Base-by-base conservation (phyloP, 2,329 filamentous ascomycete genomes). In the Daldinia sp. region DNA sequence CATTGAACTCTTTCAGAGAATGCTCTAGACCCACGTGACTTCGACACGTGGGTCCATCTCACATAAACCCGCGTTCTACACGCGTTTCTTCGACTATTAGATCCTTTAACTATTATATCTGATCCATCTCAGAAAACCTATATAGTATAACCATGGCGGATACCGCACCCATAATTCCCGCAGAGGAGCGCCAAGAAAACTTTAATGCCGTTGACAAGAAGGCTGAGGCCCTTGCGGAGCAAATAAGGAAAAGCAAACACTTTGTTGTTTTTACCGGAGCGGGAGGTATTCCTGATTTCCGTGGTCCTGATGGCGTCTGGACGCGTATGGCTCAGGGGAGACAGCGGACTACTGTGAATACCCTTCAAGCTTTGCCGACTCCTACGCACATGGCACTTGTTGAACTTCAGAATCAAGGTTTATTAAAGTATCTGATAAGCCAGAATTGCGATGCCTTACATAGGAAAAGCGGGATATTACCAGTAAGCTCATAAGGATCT, bases 231-330 rank as follows among this genome's bases (percentile, higher is more conserved):
- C 73, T 82, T 0, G 78, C 72, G 0, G 68, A 74, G 0, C 71
- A 72, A 13, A 82, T 83, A 21, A 70, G 64, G 19, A 75, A 73
- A 32, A 80, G 79, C 74, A 80, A 77, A 23, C 79, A 82, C 63
- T 77, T 82, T 13, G 79, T 83, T 8, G 78, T 74, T 1, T 82
- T 82, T 48, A 83, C 81, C 0, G 80, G 81, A 0, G 81, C 80
- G 0, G 80, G 81, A 81, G 79, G 79, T 1, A 81, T 82, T 13
- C 78, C 81, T 29, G 81, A 82, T 49, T 83, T 83, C 54, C 75
- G 80, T n/a, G 80, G 80, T 0, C 79, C 80, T 0, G 75, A 82
- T 35, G 80, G 81, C 1, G 76, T 75, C 3, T 82, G 80, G 81
- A 82, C 80, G 1, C 69, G 81, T 1, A 71, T 73, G 53, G 80